These are phyloP conservation scores for Amaranthus cruentus DNA, from an alignment of 148 eudicot genomes.

Conservation along the genomic window DNA sequence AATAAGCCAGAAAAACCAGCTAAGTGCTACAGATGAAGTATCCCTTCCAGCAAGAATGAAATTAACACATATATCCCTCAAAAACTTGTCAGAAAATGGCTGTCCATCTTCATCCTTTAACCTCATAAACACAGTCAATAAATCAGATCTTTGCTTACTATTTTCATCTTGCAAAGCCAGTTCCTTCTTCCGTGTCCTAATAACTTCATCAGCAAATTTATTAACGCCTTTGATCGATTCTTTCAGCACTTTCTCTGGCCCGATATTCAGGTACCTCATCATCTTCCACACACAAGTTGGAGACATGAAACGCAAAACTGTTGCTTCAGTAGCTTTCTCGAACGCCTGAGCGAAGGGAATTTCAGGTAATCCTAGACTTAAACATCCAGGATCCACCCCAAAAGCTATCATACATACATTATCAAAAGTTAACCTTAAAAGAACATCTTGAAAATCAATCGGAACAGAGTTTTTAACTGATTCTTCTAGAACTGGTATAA, in stretches of 20 bases:
- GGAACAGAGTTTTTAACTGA: slow-evolving; percentile 23
- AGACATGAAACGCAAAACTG: slow-evolving; percentile 55
- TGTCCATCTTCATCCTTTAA: slow-evolving; percentile 51
- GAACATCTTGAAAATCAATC: slow-evolving; percentile 70
- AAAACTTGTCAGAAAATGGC: slow-evolving; percentile 56
- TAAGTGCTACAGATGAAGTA: slow-evolving; percentile 78
- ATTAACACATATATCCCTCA: slow-evolving; percentile 80
- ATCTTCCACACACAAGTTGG: slow-evolving; percentile 68
- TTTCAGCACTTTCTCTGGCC: slow-evolving; percentile 52
- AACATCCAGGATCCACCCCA: slow-evolving; percentile 86
- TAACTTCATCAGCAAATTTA: slow-evolving; percentile 62
- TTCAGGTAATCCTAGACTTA: slow-evolving; percentile 49
- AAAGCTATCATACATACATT: slow-evolving; percentile 85
- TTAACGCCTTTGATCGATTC: slow-evolving; percentile 53
- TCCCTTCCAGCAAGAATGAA: slow-evolving; percentile 87
- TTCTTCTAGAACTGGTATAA: slow-evolving; percentile 58
- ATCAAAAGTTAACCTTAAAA: slow-evolving; percentile 69
- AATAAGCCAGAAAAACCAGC: slow-evolving; percentile 90
- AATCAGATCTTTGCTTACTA: slow-evolving; percentile 50
- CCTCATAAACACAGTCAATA: slow-evolving; percentile 66
- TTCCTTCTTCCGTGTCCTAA: slow-evolving; percentile 60
- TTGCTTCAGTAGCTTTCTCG: slow-evolving; percentile 79
- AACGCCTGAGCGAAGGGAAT: slow-evolving; percentile 73
- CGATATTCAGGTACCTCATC: slow-evolving; percentile 51
- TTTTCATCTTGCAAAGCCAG: slow-evolving; percentile 31